Base-by-base conservation (phyloP, 1,139 yeast species). In the Scheffersomyces stambukii region DNA sequence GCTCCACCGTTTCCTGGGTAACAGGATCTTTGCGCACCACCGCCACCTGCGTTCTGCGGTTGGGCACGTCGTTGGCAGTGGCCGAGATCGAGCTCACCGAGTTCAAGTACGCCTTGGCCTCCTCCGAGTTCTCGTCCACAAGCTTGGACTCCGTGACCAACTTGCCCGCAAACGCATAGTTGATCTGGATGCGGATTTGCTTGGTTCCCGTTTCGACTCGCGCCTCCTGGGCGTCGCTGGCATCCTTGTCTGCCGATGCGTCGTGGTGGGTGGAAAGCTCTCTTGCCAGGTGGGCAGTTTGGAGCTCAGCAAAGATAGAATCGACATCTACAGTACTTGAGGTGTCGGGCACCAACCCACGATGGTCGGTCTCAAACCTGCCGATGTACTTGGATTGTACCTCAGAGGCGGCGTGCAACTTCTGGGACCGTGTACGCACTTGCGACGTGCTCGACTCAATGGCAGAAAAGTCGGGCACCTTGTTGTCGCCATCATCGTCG, bases 101-200 rank as follows among this genome's bases (percentile, higher is more conserved):
- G 41, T 75, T 77, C 30, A 82, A 54, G 46, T 80, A 88, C 10
- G 91, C 96, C 37, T 75, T 77, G 1, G 94, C 97, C 52, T 84
- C 96, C 6, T 91, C 94, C 3, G 95, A 82, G 31, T 77, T 68
- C 7, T 71, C 72, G 30, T 76, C 81, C 2, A 91, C 96, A 50
- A 70, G 64, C 52, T 83, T 85, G 34, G 81, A 79, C 46, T 88
- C 95, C 0, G 81, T 75, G 4, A 83, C 69, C 5, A 77, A 66
- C 43, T 82, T 82, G 2, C 97, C 97, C 0, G 98, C 98, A 66
- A 88, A 91, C 31, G 84, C 81, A 51, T 85, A 89, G 5, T 80
- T 75, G 32, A 93, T 69, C 37, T 76, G 78, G 31, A 91, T 89
- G 41, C 77, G 75, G 32, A 91, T 71, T 49, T 70, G 70, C 28